Conservation (phyloP, 116 monocot genomes). For the Dioscorea cayenensis region DNA sequence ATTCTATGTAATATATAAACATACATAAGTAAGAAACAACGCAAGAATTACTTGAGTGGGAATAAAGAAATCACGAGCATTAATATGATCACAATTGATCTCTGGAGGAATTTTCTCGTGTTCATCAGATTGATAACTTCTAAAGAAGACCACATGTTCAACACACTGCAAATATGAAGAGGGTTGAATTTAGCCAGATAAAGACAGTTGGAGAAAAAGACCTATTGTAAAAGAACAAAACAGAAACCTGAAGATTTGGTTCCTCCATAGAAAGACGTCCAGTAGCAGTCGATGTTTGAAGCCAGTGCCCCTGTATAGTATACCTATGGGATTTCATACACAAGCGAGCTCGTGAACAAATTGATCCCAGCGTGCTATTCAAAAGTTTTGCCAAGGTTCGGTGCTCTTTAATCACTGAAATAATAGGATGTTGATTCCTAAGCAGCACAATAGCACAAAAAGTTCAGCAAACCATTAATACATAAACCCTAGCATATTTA, state of each 20-base stretch:
- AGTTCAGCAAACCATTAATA: not conserved
- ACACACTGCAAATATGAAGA: slow-evolving; percentile 57
- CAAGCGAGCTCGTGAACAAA: slow-evolving; percentile 71
- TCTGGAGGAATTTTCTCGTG: slow-evolving; percentile 19
- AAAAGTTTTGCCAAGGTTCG: slow-evolving; percentile 87
- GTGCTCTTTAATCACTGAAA: slow-evolving; percentile 89
- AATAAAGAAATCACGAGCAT: slow-evolving; percentile 91
- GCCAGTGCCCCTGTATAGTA: slow-evolving; percentile 89
- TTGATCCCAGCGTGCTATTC: slow-evolving; percentile 86
- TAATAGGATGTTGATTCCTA: slow-evolving; percentile 82
- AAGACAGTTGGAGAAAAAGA: slow-evolving; percentile 1
- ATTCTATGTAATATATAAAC: not conserved
- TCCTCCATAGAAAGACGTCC: slow-evolving; percentile 98
- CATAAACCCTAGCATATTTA: not conserved
- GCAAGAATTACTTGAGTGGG: slow-evolving; percentile 68
- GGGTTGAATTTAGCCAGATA: not conserved
- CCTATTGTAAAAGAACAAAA: not conserved
- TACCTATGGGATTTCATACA: slow-evolving; percentile 76
- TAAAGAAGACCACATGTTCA: slow-evolving; percentile 69
- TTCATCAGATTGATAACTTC: slow-evolving; percentile 20
- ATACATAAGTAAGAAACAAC: not conserved
- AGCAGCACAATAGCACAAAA: not conserved
- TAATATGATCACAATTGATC: slow-evolving; percentile 52
- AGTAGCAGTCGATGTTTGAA: slow-evolving; percentile 93
- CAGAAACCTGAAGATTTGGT: slow-evolving; percentile 91